Conservation (phyloP, 768 basidiomycete genomes). For the Boletus bicolor region DNA sequence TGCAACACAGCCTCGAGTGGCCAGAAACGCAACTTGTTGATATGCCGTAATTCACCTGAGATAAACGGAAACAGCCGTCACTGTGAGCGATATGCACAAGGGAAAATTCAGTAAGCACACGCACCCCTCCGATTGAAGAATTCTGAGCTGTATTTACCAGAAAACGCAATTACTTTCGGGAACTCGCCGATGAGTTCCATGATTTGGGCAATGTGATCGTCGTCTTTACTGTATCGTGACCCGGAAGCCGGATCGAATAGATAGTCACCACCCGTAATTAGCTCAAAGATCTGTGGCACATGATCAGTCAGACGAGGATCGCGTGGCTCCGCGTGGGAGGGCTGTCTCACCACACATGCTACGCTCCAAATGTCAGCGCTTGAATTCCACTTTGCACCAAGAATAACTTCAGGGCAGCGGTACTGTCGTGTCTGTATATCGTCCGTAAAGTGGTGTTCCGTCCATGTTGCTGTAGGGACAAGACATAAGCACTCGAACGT, state of each 20-base stretch:
- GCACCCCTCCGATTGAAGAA: constrained; percentile 95
- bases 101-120: constrained; percentile 18
- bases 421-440: constrained; percentile 98
- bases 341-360: constrained; percentile 75
- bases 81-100: constrained; percentile 9
- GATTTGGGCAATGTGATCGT: constrained; percentile 96
- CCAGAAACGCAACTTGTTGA: constrained; percentile 92
- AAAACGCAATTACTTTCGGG: constrained; percentile 76
- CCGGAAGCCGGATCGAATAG: constrained; percentile 97
- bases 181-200: constrained; percentile 94
- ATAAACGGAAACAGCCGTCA: neutral
- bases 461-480: constrained; percentile 62
- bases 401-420: constrained; percentile 94
- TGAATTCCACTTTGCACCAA: constrained; percentile 93
- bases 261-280: constrained; percentile 95
- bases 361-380: constrained; percentile 98
- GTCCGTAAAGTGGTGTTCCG: constrained; percentile 96
- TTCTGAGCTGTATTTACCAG: constrained; percentile 90
- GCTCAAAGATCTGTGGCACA: constrained; percentile 75
- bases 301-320: neutral
- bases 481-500: neutral
- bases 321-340: neutral
- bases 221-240: constrained; percentile 92
- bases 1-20: constrained; percentile 76
- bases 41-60: constrained; percentile 83